These are phyloP conservation scores for Cylindrotheca closterium DNA, from an alignment of 108 stramenopile species.

Conservation along the genomic window DNA sequence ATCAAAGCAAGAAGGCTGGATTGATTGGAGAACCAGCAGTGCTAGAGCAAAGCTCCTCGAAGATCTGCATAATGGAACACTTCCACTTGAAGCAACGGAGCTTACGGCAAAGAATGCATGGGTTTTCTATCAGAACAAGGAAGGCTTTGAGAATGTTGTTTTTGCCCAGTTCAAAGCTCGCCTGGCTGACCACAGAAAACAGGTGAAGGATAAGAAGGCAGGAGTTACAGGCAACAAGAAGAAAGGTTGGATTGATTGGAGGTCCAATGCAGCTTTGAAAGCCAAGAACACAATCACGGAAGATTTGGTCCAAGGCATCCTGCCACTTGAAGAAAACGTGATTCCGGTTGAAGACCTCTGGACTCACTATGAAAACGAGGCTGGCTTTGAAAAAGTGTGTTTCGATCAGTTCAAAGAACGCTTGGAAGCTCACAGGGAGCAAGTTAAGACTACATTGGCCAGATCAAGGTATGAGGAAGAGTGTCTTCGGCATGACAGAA, in stretches of 20 bases:
- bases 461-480: not conserved
- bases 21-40: constrained; percentile 12
- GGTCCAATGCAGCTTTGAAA: constrained; percentile 9
- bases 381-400: constrained; percentile 1
- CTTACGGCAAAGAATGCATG: constrained; percentile 3
- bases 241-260: constrained; percentile 4
- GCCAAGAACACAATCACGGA: not conserved
- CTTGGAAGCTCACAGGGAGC: constrained; percentile 9
- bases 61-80: constrained; percentile 6
- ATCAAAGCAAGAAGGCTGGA: not conserved
- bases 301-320: constrained; percentile 11
- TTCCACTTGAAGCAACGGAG: constrained; percentile 3
- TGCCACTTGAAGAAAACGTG: constrained; percentile 4
- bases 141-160: constrained; percentile 4
- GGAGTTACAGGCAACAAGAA: too few species aligned
- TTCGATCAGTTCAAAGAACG: constrained; percentile 10
- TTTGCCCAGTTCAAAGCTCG: constrained; percentile 9
- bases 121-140: constrained; percentile 1
- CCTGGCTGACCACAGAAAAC: constrained; percentile 10
- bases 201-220: constrained; percentile 6
- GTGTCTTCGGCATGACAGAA: not conserved
- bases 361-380: not conserved
- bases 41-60: constrained; percentile 2
- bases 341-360: not conserved
- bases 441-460: not conserved